A percentile compares a stretch with the other conserved stretches of the same genome.
These are phyloP conservation scores for Aspergillus ruber DNA, from an alignment of 2,329 filamentous ascomycete genomes.

Conservation along the genomic window DNA sequence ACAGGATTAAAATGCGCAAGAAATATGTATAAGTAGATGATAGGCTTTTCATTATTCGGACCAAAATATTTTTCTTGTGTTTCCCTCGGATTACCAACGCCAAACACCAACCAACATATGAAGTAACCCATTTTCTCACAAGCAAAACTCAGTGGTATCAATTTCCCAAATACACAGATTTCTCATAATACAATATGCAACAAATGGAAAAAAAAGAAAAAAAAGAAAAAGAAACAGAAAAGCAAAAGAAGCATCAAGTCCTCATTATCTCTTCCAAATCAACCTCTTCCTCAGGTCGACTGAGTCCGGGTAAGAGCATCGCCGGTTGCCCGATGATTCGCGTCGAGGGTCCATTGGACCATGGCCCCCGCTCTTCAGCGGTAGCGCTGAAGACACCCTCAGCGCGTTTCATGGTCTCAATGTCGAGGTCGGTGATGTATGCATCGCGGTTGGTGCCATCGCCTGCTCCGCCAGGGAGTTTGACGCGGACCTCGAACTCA, in stretches of 20 bases:
- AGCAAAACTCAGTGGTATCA: constrained; percentile 15
- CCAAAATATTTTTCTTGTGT: neutral
- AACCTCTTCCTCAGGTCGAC: constrained; percentile 23
- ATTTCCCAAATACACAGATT: constrained; percentile 7
- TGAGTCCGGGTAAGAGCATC: constrained; percentile 24
- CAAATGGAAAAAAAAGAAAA: too few species aligned
- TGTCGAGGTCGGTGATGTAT: constrained; percentile 89
- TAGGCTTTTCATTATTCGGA: neutral
- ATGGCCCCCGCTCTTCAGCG: constrained; percentile 79
- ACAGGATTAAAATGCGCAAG: too few species aligned
- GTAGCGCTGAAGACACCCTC: constrained; percentile 74
- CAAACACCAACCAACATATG: neutral
- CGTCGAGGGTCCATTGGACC: constrained; percentile 45
- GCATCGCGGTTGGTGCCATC: constrained; percentile 78
- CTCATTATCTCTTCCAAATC: constrained; percentile 33
- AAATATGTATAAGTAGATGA: too few species aligned
- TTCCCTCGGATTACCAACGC: neutral
- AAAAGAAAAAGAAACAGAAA: neutral
- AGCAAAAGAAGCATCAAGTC: constrained; percentile 14
- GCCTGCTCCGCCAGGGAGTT: constrained; percentile 63
- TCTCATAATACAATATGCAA: constrained; percentile 17
- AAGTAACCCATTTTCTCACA: neutral
- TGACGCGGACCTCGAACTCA: constrained; percentile 86
- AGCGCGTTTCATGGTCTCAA: constrained; percentile 83
- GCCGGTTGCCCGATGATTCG: constrained; percentile 31